Evolutionary conservation across 1,139 yeast genomes (phyloP), one percentile per base, ranked within the genome.

Genomic region (Pichia sp.): DNA sequence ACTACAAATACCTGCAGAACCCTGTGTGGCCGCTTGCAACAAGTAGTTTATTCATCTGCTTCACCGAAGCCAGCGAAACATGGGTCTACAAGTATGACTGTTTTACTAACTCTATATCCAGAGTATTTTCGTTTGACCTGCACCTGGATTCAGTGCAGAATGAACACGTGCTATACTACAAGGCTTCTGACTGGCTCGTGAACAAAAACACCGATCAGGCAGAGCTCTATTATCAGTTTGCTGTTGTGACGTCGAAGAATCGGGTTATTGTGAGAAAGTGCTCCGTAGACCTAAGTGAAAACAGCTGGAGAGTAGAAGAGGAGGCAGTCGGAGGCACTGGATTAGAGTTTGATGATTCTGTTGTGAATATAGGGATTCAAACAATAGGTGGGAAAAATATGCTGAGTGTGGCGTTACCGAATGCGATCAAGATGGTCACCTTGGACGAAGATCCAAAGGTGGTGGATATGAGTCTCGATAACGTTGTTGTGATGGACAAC

Each of bases 101-200:
- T 26, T 23, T 38, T 7, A 40, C 15, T 4, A 47, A 50, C 8
- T 19, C 42, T 4, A 51, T 62, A 11, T 45, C 47, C 10, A 51
- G 59, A 46, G 7, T 54, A 2, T 6, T 13, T 3, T 34, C 51
- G 10, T 56, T 62, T 45, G 55, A 49, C 10, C 42, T 62, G 23
- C 42, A 36, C 6, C 23, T 56, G 13, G 52, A 50, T n/a, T 11
- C n/a, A 0, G 38, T 31, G 7, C 44, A 47, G 2, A 54, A 58
- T n/a, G 61, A 61, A 16, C 61, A 55, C 52, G 56, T 59, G 4
- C 31, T 59, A n/a, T 56, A 54, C 29, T 56, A 60, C 31, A 57
- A 60, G 38, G 52, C 60, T 3, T 62, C 67, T 1, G 61, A 58
- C 13, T 66, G 70, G 69, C 10, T 32, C 13, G 36, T 10, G 49